These are phyloP conservation scores for Nadsonia starkeyi-henricii DNA, from an alignment of 1,139 yeast species.

Conservation along the genomic window DNA sequence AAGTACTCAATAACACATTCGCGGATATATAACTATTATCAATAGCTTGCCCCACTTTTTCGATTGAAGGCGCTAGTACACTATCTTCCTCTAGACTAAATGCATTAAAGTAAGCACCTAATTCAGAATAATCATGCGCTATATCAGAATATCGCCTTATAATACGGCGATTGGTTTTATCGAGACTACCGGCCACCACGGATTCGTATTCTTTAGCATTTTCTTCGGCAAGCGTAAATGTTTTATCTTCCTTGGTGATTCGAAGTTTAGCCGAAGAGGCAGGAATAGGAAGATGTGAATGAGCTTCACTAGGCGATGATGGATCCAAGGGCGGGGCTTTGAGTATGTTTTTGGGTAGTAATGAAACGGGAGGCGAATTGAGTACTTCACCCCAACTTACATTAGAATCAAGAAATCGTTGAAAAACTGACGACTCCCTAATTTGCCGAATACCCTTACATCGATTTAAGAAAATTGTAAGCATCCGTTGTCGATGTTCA, in stretches of 20 bases:
- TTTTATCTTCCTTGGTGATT: slow-evolving; percentile 20
- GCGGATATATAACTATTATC: slow-evolving; percentile 59
- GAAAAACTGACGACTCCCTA: slow-evolving; percentile 47
- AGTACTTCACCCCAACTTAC: slow-evolving; percentile 56
- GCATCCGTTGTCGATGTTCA: slow-evolving; percentile 59
- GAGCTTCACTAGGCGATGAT: slow-evolving; percentile 39
- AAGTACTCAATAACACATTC: slow-evolving; percentile 50
- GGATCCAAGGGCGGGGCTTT: slow-evolving; percentile 44
- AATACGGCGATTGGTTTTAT: slow-evolving; percentile 51
- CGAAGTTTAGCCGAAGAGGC: slow-evolving; percentile 27
- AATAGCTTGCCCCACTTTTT: slow-evolving; percentile 66
- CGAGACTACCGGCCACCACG: slow-evolving; percentile 42
- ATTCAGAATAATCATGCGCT: slow-evolving; percentile 51
- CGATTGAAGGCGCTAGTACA: slow-evolving; percentile 37
- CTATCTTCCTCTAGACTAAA: slow-evolving; percentile 52
- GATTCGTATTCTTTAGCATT: slow-evolving; percentile 43
- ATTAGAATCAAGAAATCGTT: slow-evolving; percentile 72
- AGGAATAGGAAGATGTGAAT: slow-evolving; percentile 52
- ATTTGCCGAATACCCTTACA: slow-evolving; percentile 49
- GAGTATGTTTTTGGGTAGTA: slow-evolving; percentile 38
- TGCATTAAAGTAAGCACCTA: slow-evolving; percentile 60
- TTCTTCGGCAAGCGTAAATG: slow-evolving; percentile 31
- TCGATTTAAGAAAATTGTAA: slow-evolving; percentile 64
- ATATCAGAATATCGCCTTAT: slow-evolving; percentile 51
- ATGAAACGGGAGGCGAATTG: slow-evolving; percentile 42